A percentile compares a stretch with the other conserved stretches of the same genome.
Evolutionary conservation across 1,139 yeast genomes (phyloP).

Genomic region (Pichia norvegensis): DNA sequence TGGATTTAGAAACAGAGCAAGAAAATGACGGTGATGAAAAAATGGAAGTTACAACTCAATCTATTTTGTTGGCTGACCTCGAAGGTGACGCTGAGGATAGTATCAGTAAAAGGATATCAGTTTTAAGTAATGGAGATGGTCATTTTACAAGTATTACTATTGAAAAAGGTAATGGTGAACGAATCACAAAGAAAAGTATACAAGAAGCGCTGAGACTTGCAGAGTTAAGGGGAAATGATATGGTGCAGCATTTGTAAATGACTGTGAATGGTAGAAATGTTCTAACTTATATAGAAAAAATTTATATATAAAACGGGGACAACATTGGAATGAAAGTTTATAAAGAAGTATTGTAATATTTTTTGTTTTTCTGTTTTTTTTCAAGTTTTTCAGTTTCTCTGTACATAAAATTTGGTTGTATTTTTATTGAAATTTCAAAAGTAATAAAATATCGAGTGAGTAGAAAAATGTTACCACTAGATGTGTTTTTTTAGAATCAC

Average conservation of each 20-base stretch:
- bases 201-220: constrained; percentile 41
- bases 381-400: too few species aligned
- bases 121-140: constrained; percentile 29
- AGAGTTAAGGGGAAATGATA: constrained; percentile 32
- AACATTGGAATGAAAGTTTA: neutral
- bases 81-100: constrained; percentile 78
- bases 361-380: too few species aligned
- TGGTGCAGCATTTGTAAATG: constrained; percentile 16
- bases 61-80: constrained; percentile 54
- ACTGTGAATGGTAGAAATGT: neutral
- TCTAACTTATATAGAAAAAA: neutral
- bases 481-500: neutral
- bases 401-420: too few species aligned
- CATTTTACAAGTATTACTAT: constrained; percentile 31
- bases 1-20: constrained; percentile 24
- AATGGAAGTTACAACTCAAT: constrained; percentile 17
- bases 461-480: neutral
- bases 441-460: neutral
- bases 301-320: neutral
- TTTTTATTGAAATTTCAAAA: neutral
- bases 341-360: neutral
- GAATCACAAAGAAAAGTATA: constrained; percentile 39
- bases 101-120: constrained; percentile 36
- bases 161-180: constrained; percentile 31
- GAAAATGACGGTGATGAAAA: constrained; percentile 13